Base-by-base conservation (phyloP, 2,329 filamentous ascomycete genomes). In the Scedosporium aurantiacum region DNA sequence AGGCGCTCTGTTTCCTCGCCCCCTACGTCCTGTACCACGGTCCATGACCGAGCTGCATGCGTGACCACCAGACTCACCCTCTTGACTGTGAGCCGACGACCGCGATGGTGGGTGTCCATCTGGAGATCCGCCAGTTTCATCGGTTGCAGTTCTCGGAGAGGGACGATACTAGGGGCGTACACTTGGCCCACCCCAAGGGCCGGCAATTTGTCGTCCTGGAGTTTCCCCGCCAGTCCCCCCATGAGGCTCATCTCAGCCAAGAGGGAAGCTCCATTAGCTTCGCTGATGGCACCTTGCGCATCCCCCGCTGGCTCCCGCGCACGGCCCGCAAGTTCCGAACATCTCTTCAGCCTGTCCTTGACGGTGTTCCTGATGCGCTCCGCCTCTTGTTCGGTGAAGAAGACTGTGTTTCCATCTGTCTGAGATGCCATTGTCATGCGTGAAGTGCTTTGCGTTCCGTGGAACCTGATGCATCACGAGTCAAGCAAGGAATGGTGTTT, bases 181-280 rank as follows among this genome's bases (percentile, higher is more conserved):
- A 64, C 62, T 5, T 62, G 62, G 0, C 71, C 71, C 2, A 71
- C 61, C 0, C 65, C 65, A 37, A 73, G 68, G 6, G 67, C 70
- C 4, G 65, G 65, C 60, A 74, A 64, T 0, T 62, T 67, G 16
- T 69, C 69, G 32, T 63, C 60, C 14, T 63, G 50, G 1, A 63
- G 63, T 3, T 64, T 57, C 3, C 52, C 5, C n/a, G 65, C 63
- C 1, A 65, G 32, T 12, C 32, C 10, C 2, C 66, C 60, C 59
- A 67, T 65, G 3, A 60, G 64, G 4, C 68, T 68, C 25, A 74
- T 68, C 23, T 74, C 72, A 32, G 68, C 67, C 67, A 74, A 70
- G 6, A 74, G 65, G 12, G 72, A 69, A 0, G 66, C 63, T 0
- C 65, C 67, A 2, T 67, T 67, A 0, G 71, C 70, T 52, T 72